phyloP scores from a whole-genome alignment of 305 asterid genomes.

The Rubia balearica region DNA sequence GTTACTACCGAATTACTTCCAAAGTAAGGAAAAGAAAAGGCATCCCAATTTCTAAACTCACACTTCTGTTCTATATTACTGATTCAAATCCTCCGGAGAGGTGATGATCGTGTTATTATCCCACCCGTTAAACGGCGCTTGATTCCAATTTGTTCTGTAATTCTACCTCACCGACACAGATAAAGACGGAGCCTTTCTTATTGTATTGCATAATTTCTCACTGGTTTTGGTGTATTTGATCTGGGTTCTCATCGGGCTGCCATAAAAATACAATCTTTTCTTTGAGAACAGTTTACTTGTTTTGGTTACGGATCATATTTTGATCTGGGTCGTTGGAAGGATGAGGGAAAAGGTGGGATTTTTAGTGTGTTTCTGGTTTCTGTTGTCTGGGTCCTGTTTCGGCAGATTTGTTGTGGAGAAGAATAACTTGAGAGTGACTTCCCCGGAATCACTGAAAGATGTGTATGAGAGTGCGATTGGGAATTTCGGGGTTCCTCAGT shows the following conservation, averaged over 20 bases:
- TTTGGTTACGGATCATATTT: background rate
- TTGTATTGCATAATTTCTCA: background rate
- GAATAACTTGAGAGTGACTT: constrained; percentile 79
- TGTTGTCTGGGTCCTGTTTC: constrained; percentile 44
- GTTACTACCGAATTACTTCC: background rate
- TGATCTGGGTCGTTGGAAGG: constrained; percentile 13
- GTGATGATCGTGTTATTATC: background rate
- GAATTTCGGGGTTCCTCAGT: constrained; percentile 91
- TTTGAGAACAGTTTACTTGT: background rate
- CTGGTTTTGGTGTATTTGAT: background rate
- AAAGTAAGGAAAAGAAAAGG: background rate
- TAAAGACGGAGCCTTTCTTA: background rate
- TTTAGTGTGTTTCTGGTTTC: constrained; percentile 33
- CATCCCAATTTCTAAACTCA: background rate
- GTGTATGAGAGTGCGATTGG: constrained; percentile 91
- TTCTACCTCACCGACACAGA: background rate
- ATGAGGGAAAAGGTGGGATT: constrained; percentile 42
- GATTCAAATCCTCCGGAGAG: background rate
- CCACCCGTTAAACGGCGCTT: background rate
- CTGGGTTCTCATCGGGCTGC: constrained; percentile 6
- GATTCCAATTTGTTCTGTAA: background rate
- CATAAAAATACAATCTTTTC: constrained; percentile 11
- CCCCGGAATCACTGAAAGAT: constrained; percentile 60
- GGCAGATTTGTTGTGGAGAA: constrained; percentile 95
- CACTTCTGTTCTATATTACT: background rate